Evolutionary conservation across 768 basidiomycete genomes (phyloP), one percentile per base, ranked within the genome.

Genomic region (Coprinopsis strossmayeri): DNA sequence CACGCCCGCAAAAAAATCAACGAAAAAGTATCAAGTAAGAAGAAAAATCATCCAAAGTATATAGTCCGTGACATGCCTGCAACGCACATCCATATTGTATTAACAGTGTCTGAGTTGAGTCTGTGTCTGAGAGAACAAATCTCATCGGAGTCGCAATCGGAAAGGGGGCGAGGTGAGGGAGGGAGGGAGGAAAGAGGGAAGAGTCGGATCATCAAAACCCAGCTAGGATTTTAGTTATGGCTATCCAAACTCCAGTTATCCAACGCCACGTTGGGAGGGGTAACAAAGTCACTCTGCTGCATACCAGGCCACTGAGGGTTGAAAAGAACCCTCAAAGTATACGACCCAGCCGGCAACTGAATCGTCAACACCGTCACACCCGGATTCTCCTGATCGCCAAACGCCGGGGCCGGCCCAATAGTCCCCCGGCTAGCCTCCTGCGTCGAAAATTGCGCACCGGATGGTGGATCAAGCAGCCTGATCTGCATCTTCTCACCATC

Each of bases 281-380:
- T 84, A 53, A 85, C 76, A 65, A 80, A 84, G 39, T 79, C 71
- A 45, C 60, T 63, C 1, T 58, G 59, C 27, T 77, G 69, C 72
- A 86, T 77, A 24, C 78, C 82, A 32, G 72, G 64, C 92, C 93
- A 97, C 59, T 95, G 88, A n/a, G 95, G 96, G 64, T 80, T 92
- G 70, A 98, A 87, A 61, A 98, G 63, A 45, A 97, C 84, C 67
- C 94, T 80, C 41, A 96, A 64, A 13, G 70, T 85, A 65, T 89
- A 84, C 40, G 68, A 67, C n/a, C 91, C 91, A 15, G 83, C 79
- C 23, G 77, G 72, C 3, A 84, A 66, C 55, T 68, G 73, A 61
- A 99, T 83, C 49, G 73, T 73, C 45, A 99, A 69, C 17, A 97
- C 93, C 12, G 77, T 83, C 50, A 93, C 88, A 21, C 79, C 81